Percentiles rank a stretch among this genome's conserved stretches.
phyloP scores from a whole-genome alignment of 2,329 filamentous ascomycete genomes.

The Aspergillus sclerotialis region DNA sequence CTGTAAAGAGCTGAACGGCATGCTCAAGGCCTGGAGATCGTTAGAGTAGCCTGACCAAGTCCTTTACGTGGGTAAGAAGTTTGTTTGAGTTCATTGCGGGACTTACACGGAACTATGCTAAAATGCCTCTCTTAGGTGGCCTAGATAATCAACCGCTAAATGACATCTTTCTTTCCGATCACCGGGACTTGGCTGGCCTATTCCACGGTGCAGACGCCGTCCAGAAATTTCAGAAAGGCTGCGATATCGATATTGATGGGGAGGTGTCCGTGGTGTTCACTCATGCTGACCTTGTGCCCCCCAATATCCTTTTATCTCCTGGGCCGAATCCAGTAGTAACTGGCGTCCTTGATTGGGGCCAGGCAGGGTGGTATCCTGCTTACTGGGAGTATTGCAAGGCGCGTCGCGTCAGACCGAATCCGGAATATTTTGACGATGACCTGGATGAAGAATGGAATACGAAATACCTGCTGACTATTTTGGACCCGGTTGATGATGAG shows the following conservation, averaged over 20 bases:
- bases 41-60: constrained; percentile 7
- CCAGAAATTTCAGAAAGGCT: constrained; percentile 24
- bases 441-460: constrained; percentile 25
- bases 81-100: constrained; percentile 3
- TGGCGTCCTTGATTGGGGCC: constrained; percentile 22
- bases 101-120: constrained; percentile 4
- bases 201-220: constrained; percentile 23
- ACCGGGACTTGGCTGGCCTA: constrained; percentile 17
- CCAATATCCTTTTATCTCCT: constrained; percentile 17
- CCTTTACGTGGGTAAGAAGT: constrained; percentile 19
- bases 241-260: constrained; percentile 20
- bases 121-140: constrained; percentile 17
- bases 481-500: constrained; percentile 26
- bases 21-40: constrained; percentile 16
- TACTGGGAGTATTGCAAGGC: constrained; percentile 28
- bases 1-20: constrained; percentile 22
- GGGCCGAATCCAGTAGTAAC: constrained; percentile 16
- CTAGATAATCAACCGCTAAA: constrained; percentile 22
- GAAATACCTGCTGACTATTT: constrained; percentile 23
- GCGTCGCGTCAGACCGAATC: constrained; percentile 13
- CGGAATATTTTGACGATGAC: constrained; percentile 12
- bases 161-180: constrained; percentile 21
- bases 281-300: constrained; percentile 11
- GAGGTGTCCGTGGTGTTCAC: constrained; percentile 17
- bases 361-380: constrained; percentile 24